Base-by-base conservation (phyloP, 1,284 basidiomycete genomes). In the Cronartium ribicola region DNA sequence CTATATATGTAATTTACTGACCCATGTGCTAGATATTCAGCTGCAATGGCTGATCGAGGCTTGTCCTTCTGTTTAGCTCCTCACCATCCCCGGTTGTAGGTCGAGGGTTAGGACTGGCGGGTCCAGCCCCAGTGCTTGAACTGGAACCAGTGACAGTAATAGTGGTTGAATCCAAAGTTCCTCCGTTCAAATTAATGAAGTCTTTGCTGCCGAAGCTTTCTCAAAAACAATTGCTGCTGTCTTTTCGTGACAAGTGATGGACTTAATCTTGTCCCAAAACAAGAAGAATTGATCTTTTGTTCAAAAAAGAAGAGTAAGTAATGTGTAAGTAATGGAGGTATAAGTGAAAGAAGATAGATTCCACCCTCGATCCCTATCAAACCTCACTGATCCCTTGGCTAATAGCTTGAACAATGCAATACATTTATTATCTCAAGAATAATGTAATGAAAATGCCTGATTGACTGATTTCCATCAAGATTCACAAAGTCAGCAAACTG, bases 11-110 rank as follows among this genome's bases (percentile, higher is more conserved):
- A n/a, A n/a, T n/a, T n/a, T n/a, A n/a, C n/a, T n/a, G n/a, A 72
- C 70, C 70, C 94, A 80, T 86, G 88, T 0, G 91, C 89, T 46
- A 97, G 87, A 82, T 94, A 92, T 81, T 95, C 93, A 48, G 93
- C 93, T 22, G 89, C 89, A 79, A 94, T 91, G 60, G 79, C 79
- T 84, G 79, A 78, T 60, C 89, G 85, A 0, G 91, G 90, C 82
- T 92, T 92, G 81, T 91, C 90, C 37, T 86, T 85, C 82, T 92
- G 91, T 22, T 89, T 87, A 76, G 89, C 84, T 46, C 83, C 46
- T 80, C 78, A n/a, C 77, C 76, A 68, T 81, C 80, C 4, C 79
- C 80, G 39, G 82, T 79, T 46, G 70, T 66, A 36, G 76, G 48
- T 13, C 80, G 80, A 14, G 76, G 84, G 81, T 44, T 84, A 82